Evolutionary conservation across 306 rosid species (phyloP).

Genomic region (Sechiopsis laciniata): DNA sequence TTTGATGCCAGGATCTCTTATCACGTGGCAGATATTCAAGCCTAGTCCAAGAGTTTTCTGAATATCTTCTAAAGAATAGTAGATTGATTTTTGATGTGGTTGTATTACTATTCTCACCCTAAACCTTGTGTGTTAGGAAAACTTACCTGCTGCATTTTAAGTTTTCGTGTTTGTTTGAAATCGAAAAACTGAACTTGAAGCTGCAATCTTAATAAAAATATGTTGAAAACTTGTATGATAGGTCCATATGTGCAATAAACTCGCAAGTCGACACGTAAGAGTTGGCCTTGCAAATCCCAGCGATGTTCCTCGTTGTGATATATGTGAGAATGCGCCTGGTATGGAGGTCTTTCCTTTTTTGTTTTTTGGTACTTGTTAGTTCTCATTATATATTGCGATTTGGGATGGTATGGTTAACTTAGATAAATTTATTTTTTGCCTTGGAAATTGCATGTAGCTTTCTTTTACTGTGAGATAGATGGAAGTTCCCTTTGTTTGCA

Average conservation of each 20-base stretch:
- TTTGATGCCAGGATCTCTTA: neutral
- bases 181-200: neutral
- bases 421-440: slow-evolving; percentile 2
- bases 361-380: neutral
- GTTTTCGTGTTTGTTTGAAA: neutral
- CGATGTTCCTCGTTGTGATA: slow-evolving; percentile 59
- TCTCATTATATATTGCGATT: neutral
- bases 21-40: neutral
- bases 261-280: slow-evolving; percentile 64
- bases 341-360: slow-evolving; percentile 17
- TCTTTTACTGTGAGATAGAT: slow-evolving; percentile 72
- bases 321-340: slow-evolving; percentile 76
- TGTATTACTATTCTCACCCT: too few species aligned
- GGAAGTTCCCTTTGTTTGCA: slow-evolving; percentile 75
- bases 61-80: neutral
- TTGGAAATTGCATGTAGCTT: slow-evolving; percentile 44
- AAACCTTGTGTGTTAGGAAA: too few species aligned
- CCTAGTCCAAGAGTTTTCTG: neutral
- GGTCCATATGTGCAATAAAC: slow-evolving; percentile 75
- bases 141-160: too few species aligned
- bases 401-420: neutral
- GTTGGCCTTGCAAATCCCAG: slow-evolving; percentile 64
- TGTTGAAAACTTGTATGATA: slow-evolving; percentile 19
- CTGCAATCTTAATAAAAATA: slow-evolving; percentile 3
- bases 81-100: neutral